Evolutionary conservation across 2,329 filamentous ascomycete genomes (phyloP).

Genomic region (Pseudogymnoascus sp.): DNA sequence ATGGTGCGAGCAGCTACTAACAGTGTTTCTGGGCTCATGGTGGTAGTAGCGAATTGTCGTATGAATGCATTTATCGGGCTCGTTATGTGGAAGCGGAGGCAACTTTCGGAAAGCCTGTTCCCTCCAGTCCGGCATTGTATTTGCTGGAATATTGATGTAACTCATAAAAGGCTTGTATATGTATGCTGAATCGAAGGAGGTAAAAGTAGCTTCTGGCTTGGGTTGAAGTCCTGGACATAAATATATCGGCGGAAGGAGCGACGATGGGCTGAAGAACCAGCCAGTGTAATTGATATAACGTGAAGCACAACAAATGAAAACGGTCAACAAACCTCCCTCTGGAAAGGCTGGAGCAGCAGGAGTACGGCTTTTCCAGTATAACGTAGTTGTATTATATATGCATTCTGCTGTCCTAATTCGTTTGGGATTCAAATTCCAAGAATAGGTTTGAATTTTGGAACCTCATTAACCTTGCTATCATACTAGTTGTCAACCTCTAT

Average conservation of each 20-base stretch:
- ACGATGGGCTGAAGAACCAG: not conserved
- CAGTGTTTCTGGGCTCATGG: not conserved
- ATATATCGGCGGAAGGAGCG: not conserved
- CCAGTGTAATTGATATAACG: not conserved
- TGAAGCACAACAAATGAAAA: not conserved
- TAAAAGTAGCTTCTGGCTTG: not conserved
- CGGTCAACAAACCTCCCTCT: not conserved
- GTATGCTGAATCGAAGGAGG: not conserved
- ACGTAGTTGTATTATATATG: not conserved
- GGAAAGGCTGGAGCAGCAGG: not conserved
- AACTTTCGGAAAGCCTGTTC: not conserved
- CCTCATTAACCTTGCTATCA: not conserved
- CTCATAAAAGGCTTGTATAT: not conserved
- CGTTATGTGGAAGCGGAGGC: not conserved
- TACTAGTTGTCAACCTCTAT: not conserved
- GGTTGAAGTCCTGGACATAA: not conserved
- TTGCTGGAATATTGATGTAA: not conserved
- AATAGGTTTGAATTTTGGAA: not conserved
- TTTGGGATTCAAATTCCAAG: not conserved
- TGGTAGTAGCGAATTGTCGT: not conserved
- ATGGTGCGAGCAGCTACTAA: not conserved
- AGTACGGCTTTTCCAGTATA: not conserved
- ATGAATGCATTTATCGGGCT: not conserved
- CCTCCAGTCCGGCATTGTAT: not conserved
- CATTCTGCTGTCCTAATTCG: not conserved